These are phyloP conservation scores for Glonium stellatum DNA, from an alignment of 495 filamentous ascomycete genomes.

Conservation along the genomic window DNA sequence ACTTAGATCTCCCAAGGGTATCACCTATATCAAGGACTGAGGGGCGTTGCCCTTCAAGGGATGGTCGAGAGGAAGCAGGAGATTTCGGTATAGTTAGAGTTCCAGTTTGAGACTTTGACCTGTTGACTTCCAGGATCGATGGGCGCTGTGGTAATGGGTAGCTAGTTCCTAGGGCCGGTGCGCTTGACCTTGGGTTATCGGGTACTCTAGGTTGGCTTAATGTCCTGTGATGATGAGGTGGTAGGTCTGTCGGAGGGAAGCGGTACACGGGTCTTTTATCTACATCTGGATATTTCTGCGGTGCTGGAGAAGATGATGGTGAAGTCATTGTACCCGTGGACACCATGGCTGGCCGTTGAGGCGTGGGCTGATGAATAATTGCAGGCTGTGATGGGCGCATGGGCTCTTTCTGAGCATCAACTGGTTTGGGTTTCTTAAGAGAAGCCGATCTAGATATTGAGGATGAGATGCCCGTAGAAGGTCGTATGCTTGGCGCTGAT, in stretches of 20 bases:
- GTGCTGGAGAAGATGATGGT: slow-evolving; percentile 54
- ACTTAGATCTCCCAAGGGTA: slow-evolving; percentile 52
- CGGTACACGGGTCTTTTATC: slow-evolving; percentile 34
- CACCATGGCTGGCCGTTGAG: slow-evolving; percentile 64
- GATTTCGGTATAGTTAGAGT: slow-evolving; percentile 42
- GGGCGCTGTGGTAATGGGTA: slow-evolving; percentile 33
- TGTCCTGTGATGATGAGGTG: slow-evolving; percentile 25
- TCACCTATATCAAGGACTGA: slow-evolving; percentile 54
- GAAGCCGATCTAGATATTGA: slow-evolving; percentile 19
- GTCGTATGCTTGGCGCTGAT: slow-evolving; percentile 14
- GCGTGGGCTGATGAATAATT: slow-evolving; percentile 53
- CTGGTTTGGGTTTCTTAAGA: slow-evolving; percentile 36
- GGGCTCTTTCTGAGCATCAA: slow-evolving; percentile 17
- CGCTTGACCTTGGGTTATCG: slow-evolving; percentile 25
- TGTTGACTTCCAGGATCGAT: slow-evolving; percentile 38
- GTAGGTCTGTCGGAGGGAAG: slow-evolving; percentile 20
- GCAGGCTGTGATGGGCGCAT: slow-evolving; percentile 46
- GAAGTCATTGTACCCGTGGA: slow-evolving; percentile 92
- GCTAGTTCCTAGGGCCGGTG: slow-evolving; percentile 36
- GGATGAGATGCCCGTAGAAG: slow-evolving; percentile 13
- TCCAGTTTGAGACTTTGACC: slow-evolving; percentile 48
- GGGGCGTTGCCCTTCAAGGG: slow-evolving; percentile 67
- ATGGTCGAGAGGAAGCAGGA: slow-evolving; percentile 71
- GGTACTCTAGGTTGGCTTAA: slow-evolving; percentile 33
- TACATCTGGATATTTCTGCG: slow-evolving; percentile 38